These are phyloP conservation scores for Akanthomyces muscarius DNA, from an alignment of 2,329 filamentous ascomycete species.

Conservation along the genomic window DNA sequence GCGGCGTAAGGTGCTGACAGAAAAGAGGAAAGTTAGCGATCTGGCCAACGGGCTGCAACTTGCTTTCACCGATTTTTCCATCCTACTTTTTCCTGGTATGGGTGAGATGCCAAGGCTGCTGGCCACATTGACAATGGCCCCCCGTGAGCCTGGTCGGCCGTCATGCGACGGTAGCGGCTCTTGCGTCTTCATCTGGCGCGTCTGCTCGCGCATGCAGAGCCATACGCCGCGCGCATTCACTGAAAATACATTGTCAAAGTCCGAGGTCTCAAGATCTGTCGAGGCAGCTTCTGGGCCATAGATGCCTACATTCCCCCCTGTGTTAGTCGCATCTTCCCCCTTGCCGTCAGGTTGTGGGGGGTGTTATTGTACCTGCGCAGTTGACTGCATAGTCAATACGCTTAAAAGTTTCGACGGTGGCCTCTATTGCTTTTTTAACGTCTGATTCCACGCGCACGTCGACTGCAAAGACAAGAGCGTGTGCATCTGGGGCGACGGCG, in stretches of 20 bases:
- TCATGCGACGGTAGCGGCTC: constrained; percentile 40
- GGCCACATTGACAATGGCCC: constrained; percentile 43
- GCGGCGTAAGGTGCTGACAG: constrained; percentile 41
- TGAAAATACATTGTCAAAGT: constrained; percentile 40
- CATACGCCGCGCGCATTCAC: constrained; percentile 44
- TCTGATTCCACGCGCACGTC: constrained; percentile 35
- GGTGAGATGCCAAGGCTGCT: constrained; percentile 41
- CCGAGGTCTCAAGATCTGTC: constrained; percentile 29
- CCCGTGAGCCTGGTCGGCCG: constrained; percentile 37
- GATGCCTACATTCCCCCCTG: constrained; percentile 27
- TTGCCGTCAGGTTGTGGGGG: neutral
- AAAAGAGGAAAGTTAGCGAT: neutral
- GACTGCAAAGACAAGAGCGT: constrained; percentile 26
- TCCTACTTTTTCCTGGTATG: constrained; percentile 38
- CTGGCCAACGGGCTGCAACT: neutral
- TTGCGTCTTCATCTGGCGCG: constrained; percentile 41
- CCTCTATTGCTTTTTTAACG: constrained; percentile 32
- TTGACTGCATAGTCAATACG: constrained; percentile 46
- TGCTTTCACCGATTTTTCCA: too few relatives aligned
- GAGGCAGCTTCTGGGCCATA: constrained; percentile 35
- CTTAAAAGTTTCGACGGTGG: constrained; percentile 31
- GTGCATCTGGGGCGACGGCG: constrained; percentile 25
- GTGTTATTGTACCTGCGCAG: constrained; percentile 32
- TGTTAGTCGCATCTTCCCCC: neutral
- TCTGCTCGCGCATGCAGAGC: constrained; percentile 40